A percentile compares a stretch with the other conserved stretches of the same genome.
These are phyloP conservation scores for Rhodotorula sp. DNA, from an alignment of 1,284 basidiomycete species.

Conservation along the genomic window DNA sequence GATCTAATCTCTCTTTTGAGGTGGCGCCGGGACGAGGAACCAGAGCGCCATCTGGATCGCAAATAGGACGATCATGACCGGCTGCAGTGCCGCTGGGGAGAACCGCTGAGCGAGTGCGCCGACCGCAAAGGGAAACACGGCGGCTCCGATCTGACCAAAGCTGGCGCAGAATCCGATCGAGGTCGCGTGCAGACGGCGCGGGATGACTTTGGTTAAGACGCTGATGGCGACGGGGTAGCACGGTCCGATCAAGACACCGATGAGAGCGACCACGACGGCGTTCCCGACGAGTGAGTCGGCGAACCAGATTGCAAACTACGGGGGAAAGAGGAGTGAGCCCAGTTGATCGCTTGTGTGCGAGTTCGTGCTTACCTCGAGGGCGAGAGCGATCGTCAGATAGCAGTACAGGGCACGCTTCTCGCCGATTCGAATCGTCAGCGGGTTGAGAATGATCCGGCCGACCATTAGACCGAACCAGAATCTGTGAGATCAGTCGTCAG, in stretches of 20 bases:
- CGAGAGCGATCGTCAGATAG: constrained; percentile 22
- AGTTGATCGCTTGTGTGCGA: no score
- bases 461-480: constrained; percentile 33
- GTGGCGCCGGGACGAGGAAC: constrained; percentile 2
- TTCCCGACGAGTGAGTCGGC: constrained; percentile 27
- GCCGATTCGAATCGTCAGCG: constrained; percentile 29
- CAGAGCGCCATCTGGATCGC: constrained; percentile 25
- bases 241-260: constrained; percentile 16
- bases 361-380: constrained; percentile 23
- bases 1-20: constrained; percentile 25
- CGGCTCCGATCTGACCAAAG: constrained; percentile 22
- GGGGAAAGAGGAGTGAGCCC: background rate
- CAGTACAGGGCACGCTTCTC: constrained; percentile 23
- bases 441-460: constrained; percentile 17
- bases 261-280: constrained; percentile 22
- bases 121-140: constrained; percentile 34
- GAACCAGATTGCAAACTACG: constrained; percentile 35
- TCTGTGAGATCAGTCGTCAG: constrained; percentile 28
- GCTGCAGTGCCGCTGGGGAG: constrained; percentile 23
- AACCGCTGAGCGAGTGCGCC: constrained; percentile 30
- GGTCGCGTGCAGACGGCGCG: constrained; percentile 11
- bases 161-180: constrained; percentile 32
- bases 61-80: constrained; percentile 36
- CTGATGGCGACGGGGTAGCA: constrained; percentile 18
- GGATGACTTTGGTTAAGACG: constrained; percentile 19